These are phyloP conservation scores for Lactarius hengduanensis DNA, from an alignment of 768 basidiomycete genomes.

Conservation along the genomic window DNA sequence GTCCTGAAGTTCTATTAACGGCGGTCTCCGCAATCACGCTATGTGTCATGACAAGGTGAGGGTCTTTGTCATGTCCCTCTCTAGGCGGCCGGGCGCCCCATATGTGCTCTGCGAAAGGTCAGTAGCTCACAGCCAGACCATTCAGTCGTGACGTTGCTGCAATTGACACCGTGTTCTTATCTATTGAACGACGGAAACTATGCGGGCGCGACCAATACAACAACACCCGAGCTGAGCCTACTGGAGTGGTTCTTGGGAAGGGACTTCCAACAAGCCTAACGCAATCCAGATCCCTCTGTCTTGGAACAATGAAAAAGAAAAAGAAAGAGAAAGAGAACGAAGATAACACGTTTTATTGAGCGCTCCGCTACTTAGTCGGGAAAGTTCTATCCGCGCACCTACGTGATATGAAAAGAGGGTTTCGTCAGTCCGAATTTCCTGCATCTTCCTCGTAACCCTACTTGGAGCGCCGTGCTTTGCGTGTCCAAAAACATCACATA, in stretches of 20 bases:
- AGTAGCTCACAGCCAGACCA: neutral
- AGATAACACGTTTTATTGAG: slow-evolving; percentile 1
- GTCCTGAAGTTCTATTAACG: neutral
- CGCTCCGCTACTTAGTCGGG: slow-evolving; percentile 8
- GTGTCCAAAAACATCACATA: neutral
- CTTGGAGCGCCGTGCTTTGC: neutral
- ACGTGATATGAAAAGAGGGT: slow-evolving; percentile 1
- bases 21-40: neutral
- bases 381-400: neutral
- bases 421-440: neutral
- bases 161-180: neutral
- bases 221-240: neutral
- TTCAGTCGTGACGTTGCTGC: neutral
- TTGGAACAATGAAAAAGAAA: neutral
- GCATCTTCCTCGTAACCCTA: neutral
- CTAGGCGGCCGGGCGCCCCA: neutral
- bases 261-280: neutral
- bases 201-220: neutral
- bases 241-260: neutral
- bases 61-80: neutral
- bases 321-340: neutral
- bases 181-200: neutral
- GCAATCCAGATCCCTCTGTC: neutral
- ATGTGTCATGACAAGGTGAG: neutral
- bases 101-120: neutral